phyloP scores from a whole-genome alignment of 1,284 basidiomycete genomes.

The Fomitiporia mediterranea region DNA sequence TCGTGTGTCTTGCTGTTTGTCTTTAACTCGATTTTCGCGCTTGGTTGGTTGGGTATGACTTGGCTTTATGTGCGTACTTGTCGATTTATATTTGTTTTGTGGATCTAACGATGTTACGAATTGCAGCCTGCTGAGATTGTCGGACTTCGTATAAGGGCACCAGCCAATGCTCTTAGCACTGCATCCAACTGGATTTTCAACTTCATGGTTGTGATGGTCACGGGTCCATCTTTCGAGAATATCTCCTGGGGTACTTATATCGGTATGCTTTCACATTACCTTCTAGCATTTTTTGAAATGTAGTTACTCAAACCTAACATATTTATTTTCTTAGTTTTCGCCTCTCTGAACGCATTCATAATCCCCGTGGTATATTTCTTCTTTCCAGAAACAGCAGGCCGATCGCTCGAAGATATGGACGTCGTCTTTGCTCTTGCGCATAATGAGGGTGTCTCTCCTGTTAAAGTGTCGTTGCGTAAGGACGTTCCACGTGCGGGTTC shows the following conservation, averaged over 20 bases:
- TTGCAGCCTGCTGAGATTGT: slow-evolving; percentile 53
- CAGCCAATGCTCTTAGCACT: slow-evolving; percentile 64
- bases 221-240: slow-evolving; percentile 58
- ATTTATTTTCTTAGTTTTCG: slow-evolving; percentile 40
- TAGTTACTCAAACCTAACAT: no score
- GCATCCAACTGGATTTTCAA: slow-evolving; percentile 70
- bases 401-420: slow-evolving; percentile 62
- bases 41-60: slow-evolving; percentile 72
- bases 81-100: neutral
- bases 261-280: neutral
- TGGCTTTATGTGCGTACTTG: slow-evolving; percentile 43
- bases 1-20: slow-evolving; percentile 60
- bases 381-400: slow-evolving; percentile 62
- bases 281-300: neutral
- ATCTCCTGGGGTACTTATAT: slow-evolving; percentile 64
- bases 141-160: slow-evolving; percentile 58
- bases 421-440: slow-evolving; percentile 56
- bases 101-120: neutral
- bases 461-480: slow-evolving; percentile 50
- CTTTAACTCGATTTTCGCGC: slow-evolving; percentile 68
- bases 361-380: slow-evolving; percentile 58
- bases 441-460: slow-evolving; percentile 54
- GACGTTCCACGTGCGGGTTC: slow-evolving; percentile 39
- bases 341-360: slow-evolving; percentile 54
- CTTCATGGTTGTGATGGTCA: slow-evolving; percentile 64